Evolutionary conservation across 1,139 yeast genomes (phyloP).

Genomic region (Nakaseomyces bracarensis): DNA sequence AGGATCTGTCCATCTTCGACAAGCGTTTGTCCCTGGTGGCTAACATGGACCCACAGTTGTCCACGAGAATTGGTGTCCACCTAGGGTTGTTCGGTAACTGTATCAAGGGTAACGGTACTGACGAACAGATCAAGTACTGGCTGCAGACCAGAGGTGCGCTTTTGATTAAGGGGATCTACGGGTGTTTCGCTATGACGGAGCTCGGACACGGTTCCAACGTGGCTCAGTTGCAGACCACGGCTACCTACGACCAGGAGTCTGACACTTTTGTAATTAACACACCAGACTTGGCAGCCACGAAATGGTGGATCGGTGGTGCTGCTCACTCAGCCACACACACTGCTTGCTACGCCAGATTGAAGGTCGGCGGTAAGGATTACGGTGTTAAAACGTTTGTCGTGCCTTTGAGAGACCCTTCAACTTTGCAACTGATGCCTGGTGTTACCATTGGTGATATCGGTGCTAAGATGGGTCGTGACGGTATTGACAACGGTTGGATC

Average conservation of each 20-base stretch:
- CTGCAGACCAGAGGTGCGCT: constrained; percentile 63
- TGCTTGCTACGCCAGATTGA: constrained; percentile 70
- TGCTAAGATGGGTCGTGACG: constrained; percentile 77
- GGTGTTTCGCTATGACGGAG: constrained; percentile 93
- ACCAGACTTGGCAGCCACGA: constrained; percentile 85
- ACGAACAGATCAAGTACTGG: constrained; percentile 59
- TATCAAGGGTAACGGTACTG: constrained; percentile 65
- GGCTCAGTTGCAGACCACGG: constrained; percentile 88
- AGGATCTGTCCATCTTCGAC: constrained; percentile 36
- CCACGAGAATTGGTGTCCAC: constrained; percentile 65
- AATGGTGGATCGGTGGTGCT: constrained; percentile 99
- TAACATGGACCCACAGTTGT: constrained; percentile 49
- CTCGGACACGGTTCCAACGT: constrained; percentile 92
- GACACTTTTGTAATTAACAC: constrained; percentile 73
- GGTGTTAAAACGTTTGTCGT: constrained; percentile 90
- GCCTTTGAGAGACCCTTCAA: constrained; percentile 65
- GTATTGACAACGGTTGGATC: constrained; percentile 91
- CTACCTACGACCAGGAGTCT: constrained; percentile 57
- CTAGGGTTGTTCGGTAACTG: constrained; percentile 64
- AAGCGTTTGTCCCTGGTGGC: constrained; percentile 37
- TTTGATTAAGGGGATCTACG: constrained; percentile 59
- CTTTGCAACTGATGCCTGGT: constrained; percentile 67
- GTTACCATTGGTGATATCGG: constrained; percentile 86
- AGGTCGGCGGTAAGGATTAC: constrained; percentile 74
- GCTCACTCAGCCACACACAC: constrained; percentile 89